A percentile compares a stretch with the other conserved stretches of the same genome.
Conservation (phyloP, 2,329 filamentous ascomycete genomes). For the Apiospora rasikravindrae region DNA sequence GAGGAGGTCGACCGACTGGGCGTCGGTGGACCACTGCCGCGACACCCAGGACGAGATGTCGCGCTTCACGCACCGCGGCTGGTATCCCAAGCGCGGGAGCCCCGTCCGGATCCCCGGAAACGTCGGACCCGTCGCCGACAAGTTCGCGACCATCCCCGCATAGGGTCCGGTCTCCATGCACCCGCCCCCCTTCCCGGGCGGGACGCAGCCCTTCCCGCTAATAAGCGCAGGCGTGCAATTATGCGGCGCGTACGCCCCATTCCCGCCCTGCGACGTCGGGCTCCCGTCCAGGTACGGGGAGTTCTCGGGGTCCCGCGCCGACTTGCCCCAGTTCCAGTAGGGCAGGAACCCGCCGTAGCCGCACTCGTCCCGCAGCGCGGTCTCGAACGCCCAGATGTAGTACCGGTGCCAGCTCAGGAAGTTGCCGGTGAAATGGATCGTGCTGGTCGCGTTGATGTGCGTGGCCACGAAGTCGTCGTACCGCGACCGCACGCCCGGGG, state of each 20-base stretch:
- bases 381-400: constrained; percentile 24
- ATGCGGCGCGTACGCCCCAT: constrained; percentile 29
- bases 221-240: constrained; percentile 29
- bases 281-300: constrained; percentile 44
- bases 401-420: constrained; percentile 27
- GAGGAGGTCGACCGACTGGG: constrained; percentile 31
- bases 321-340: constrained; percentile 46
- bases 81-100: constrained; percentile 23
- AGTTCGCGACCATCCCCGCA: constrained; percentile 32
- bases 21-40: constrained; percentile 31
- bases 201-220: constrained; percentile 25
- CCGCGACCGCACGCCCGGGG: constrained; percentile 23
- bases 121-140: constrained; percentile 32
- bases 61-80: constrained; percentile 25
- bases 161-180: constrained; percentile 43
- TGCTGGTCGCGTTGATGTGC: constrained; percentile 42
- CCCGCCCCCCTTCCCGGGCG: constrained; percentile 27
- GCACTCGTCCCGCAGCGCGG: constrained; percentile 39
- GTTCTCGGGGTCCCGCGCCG: constrained; percentile 35
- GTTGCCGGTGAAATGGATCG: constrained; percentile 39
- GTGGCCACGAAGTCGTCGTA: constrained; percentile 46
- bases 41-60: constrained; percentile 24
- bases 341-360: constrained; percentile 46
- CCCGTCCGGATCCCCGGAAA: constrained; percentile 35
- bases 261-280: constrained; percentile 42